Base-by-base conservation (phyloP, 1,284 basidiomycete genomes). In the Cutaneotrichosporon arboriforme region DNA sequence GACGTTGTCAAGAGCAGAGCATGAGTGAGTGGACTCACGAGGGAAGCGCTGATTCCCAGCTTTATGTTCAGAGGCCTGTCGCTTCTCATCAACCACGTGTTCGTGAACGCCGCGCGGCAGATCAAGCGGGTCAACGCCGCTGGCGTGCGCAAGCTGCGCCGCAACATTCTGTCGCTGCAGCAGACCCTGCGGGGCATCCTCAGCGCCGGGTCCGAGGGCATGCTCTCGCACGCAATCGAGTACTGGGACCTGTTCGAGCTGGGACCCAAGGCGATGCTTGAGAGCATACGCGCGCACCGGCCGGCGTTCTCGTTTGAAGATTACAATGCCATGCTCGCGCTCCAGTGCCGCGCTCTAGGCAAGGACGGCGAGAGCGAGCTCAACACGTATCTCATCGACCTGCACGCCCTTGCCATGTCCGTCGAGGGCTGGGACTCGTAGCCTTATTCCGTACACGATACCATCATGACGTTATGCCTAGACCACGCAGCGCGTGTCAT, bases 141-240 rank as follows among this genome's bases (percentile, higher is more conserved):
- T 51, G 94, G 94, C 1, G 83, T 92, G 58, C 83, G 84, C 66
- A 97, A 97, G 77, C 87, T 97, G 70, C 77, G 85, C 63, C 83
- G 92, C 40, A 96, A 97, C 73, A 87, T 97, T 42, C 79, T 92
- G 21, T 88, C 93, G 13, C 79, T 98, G 21, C 92, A 96, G 70
- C 94, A 98, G 70, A 88, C 89, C 63, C 81, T 97, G 62, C 90
- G 90, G 67, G 85, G 86, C 9, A 81, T 93, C 49, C 81, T 83
- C 26, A 23, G 40, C 65, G 66, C 48, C 52, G 81, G 49, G 81
- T 80, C 50, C 14, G 80, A 83, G 52, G 81, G 83, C 5, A 83
- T 87, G 57, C 86, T 97, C 57, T 82, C 86, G 49, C 80, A 83
- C 18, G 86, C 84, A 4, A 84, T 87, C 62, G 79, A 79, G 42